phyloP scores from a whole-genome alignment of 306 rosid genomes.

The Vicia villosa region DNA sequence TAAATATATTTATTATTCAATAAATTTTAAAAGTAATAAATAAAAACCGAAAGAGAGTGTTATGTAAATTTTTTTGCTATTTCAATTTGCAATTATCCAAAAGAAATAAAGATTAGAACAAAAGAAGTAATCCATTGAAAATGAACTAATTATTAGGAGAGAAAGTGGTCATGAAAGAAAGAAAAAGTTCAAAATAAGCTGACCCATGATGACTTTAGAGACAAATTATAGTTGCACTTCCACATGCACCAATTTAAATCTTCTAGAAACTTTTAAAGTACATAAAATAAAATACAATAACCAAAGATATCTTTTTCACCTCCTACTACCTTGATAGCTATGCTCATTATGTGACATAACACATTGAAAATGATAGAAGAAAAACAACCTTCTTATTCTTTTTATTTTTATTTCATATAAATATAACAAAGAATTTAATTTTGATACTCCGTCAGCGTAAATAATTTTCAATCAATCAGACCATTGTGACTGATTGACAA shows the following conservation, averaged over 20 bases:
- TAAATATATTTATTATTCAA: too few relatives aligned
- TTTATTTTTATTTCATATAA: background rate
- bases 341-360: conserved; percentile 8
- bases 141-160: background rate
- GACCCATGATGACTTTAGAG: conserved; percentile 57
- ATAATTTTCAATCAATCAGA: background rate
- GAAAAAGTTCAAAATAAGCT: conserved; percentile 30
- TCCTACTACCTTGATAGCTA: conserved; percentile 48
- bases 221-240: conserved; percentile 32
- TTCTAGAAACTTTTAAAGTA: conserved; percentile 64
- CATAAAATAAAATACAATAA: conserved; percentile 34
- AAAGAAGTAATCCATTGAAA: conserved; percentile 18
- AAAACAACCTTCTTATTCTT: conserved; percentile 13
- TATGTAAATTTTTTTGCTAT: background rate
- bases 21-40: too few relatives aligned
- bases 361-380: conserved; percentile 43
- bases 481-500: background rate
- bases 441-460: background rate
- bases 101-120: background rate
- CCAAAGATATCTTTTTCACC: conserved; percentile 48
- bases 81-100: conserved; percentile 35
- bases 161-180: conserved; percentile 19
- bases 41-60: too few relatives aligned
- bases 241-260: conserved; percentile 34
- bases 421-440: background rate